Base-by-base conservation (phyloP, 1,284 basidiomycete species). In the Pseudozyma sp. region DNA sequence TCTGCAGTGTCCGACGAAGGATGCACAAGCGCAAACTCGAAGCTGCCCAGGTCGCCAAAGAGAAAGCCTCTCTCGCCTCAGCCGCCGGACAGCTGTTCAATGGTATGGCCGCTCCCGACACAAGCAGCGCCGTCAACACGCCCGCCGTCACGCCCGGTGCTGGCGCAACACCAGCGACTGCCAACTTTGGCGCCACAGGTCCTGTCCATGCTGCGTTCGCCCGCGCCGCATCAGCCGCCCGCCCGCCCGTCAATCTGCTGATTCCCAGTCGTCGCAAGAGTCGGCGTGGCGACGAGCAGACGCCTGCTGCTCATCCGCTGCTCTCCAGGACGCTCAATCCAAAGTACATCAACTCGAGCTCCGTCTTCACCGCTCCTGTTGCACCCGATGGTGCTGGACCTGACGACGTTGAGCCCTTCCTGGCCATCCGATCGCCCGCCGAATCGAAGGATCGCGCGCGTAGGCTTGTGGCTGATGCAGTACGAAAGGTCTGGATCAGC, bases 401-500 rank as follows among this genome's bases (percentile, higher is more conserved):
- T 6, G 54, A 73, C n/a, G 72, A 72, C n/a, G 46, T 54, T 14
- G 74, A 80, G 58, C 80, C 80, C 1, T 81, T 81, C 59, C 59
- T 81, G n/a, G 80, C 80, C 7, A 81, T 81, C 44, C 76, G 80
- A 16, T 78, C 74, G 5, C 77, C 79, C 16, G 80, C 80, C 39
- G 76, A 81, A 45, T 58, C 77, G 3, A 68, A 53, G 7, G 81
- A 81, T 35, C 68, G 80, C 6, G 82, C 82, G 11, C 75, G 80
- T 14, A 58, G 76, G 24, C 64, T 83, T 30, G 74, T 84, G 11
- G 80, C 79, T 10, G 77, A 82, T 58, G 80, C 81, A 6, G 79
- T 81, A 37, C 73, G 80, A 53, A 75, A 79, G 55, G 71, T 81
- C 0, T 84, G 82, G 82, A 45, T 68, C 57, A 77, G 53, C 43